Base-by-base conservation (phyloP, 2,329 filamentous ascomycete species). In the Aaosphaeria pasadenensis region DNA sequence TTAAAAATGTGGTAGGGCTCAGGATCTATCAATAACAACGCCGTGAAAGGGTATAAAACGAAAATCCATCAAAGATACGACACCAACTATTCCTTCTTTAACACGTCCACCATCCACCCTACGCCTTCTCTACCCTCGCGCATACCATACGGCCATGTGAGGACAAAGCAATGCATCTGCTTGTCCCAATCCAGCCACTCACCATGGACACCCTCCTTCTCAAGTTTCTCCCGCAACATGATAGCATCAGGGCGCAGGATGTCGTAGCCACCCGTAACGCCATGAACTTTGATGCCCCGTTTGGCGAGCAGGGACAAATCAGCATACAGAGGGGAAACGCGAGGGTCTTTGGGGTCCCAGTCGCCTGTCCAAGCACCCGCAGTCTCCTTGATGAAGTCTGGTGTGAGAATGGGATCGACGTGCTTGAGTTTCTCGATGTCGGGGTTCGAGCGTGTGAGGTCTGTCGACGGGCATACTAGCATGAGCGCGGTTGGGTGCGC, bases 121-220 rank as follows among this genome's bases (percentile, higher is more conserved):
- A 75, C 65, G 0, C 62, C 74, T 49, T 77, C 64, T 30, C 66
- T 71, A 2, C 76, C 73, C 54, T 83, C 80, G 4, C 58, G 64
- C 29, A 82, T 35, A 1, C 72, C 71, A 52, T 78, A 82, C 2
- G 69, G 64, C 41, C 73, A 76, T 1, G 77, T 74, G 33, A 84
- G 60, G 1, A 78, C 73, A 45, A 83, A 84, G 50, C 78, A 81
- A 60, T 84, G 81, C 77, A 84, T 84, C 64, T 83, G 78, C 13
- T 75, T 75, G 13, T 80, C 74, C 81, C 81, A 84, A 7, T 80
- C 69, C 38, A 84, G 54, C 82, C 81, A 84, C 47, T 78, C 69
- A 0, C 81, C 81, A 1, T 62, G 43, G 0, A 83, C 71, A 0
- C 73, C 71, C 13, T 62, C 54, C 30, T 71, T 56, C 33, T 63